These are phyloP conservation scores for Recurvomyces mirabilis DNA, from an alignment of 495 filamentous ascomycete genomes.

Conservation along the genomic window DNA sequence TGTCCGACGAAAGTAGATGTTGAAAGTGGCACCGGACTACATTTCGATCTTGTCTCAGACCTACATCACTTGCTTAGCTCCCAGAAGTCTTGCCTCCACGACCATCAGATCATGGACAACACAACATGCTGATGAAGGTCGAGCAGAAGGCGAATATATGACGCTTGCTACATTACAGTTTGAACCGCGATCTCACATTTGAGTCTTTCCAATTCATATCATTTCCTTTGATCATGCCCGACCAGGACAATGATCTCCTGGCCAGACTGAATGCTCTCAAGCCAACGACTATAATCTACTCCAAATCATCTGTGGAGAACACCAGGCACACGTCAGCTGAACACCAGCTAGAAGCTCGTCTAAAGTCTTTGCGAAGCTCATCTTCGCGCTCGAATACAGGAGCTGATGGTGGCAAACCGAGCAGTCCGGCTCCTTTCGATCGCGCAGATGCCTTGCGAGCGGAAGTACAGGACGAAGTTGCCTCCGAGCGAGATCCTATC, in stretches of 20 bases:
- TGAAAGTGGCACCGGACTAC: too few species aligned
- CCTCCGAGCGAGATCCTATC: conserved; percentile 11
- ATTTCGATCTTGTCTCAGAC: too few species aligned
- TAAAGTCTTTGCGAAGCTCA: conserved; percentile 23
- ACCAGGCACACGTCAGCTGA: conserved; percentile 4
- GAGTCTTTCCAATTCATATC: too few species aligned
- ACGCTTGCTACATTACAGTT: too few species aligned
- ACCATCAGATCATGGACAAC: too few species aligned
- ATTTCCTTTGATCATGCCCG: conserved; percentile 10
- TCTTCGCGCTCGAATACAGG: not conserved
- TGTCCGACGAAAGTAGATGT: too few species aligned
- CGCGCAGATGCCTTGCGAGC: not conserved
- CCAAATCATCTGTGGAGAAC: conserved; percentile 3
- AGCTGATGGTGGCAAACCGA: not conserved
- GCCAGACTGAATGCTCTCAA: conserved; percentile 32
- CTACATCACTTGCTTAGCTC: too few species aligned
- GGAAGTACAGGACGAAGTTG: conserved; percentile 8
- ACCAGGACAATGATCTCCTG: conserved; percentile 27
- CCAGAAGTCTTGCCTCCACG: too few species aligned
- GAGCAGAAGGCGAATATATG: too few species aligned
- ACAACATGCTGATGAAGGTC: too few species aligned
- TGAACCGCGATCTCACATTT: too few species aligned
- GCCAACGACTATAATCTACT: conserved; percentile 21
- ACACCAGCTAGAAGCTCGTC: conserved; percentile 24
- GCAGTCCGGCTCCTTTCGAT: not conserved